Evolutionary conservation across 108 stramenopile genomes (phyloP).

Genomic region (Nitzschia putrida): DNA sequence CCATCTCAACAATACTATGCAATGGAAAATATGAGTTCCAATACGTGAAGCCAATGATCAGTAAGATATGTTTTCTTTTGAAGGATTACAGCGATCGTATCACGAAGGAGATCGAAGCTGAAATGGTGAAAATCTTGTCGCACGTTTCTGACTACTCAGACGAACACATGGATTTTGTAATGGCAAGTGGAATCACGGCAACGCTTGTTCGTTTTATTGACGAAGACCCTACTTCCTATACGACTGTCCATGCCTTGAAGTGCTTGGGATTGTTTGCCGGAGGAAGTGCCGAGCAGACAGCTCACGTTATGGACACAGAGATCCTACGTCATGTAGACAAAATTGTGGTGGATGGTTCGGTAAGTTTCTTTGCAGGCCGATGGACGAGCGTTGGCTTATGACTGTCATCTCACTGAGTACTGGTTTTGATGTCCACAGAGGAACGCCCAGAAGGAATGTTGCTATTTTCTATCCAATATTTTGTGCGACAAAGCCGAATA

Average conservation of each 20-base stretch:
- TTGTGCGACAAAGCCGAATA: neutral
- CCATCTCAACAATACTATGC: neutral
- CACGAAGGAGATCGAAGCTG: neutral
- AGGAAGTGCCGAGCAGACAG: neutral
- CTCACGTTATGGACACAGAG: neutral
- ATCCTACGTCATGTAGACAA: neutral
- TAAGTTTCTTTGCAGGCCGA: neutral
- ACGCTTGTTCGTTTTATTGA: neutral
- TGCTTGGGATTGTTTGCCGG: neutral
- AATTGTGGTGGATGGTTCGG: neutral
- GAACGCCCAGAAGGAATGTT: neutral
- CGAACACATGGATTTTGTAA: neutral
- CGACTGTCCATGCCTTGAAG: neutral
- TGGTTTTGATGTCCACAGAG: neutral
- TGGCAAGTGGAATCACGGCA: neutral
- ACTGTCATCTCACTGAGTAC: no score
- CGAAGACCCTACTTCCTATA: neutral
- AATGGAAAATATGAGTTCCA: neutral
- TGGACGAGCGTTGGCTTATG: neutral
- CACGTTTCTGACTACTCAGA: neutral
- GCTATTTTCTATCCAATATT: neutral
- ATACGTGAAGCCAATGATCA: neutral
- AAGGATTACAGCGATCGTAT: neutral
- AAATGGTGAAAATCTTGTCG: neutral
- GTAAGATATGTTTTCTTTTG: neutral